phyloP scores from a whole-genome alignment of 208 protist species.

The Crithidia sp. region DNA sequence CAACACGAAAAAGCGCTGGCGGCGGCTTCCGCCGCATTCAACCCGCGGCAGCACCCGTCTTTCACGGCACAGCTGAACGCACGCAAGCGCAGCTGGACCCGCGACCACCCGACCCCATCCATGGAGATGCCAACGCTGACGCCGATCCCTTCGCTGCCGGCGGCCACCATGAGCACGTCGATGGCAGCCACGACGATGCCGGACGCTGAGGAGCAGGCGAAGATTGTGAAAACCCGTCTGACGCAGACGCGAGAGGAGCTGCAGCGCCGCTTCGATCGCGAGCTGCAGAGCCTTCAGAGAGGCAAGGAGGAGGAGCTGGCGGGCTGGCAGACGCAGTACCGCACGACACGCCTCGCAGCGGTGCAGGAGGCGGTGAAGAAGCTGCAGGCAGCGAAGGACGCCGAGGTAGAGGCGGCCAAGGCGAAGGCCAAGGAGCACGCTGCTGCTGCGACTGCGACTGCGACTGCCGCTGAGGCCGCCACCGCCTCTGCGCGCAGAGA shows the following conservation, averaged over 20 bases:
- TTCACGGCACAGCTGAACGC: conserved; percentile 41
- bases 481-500: background rate
- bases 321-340: conserved; percentile 32
- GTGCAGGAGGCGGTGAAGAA: conserved; percentile 22
- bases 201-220: conserved; percentile 47
- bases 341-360: conserved; percentile 26
- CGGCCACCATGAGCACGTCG: conserved; percentile 30
- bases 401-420: conserved; percentile 2
- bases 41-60: conserved; percentile 40
- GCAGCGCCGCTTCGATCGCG: conserved; percentile 22
- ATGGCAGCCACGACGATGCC: conserved; percentile 32
- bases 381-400: conserved; percentile 6
- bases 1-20: conserved; percentile 44
- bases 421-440: background rate
- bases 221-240: conserved; percentile 31
- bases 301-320: conserved; percentile 34
- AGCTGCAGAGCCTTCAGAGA: conserved; percentile 21
- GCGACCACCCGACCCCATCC: conserved; percentile 40
- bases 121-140: conserved; percentile 39
- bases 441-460: background rate
- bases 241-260: conserved; percentile 24
- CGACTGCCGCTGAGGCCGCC: background rate
- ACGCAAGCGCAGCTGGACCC: conserved; percentile 50
- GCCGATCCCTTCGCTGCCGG: conserved; percentile 37
- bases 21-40: conserved; percentile 22